Conservation (phyloP, 2,329 filamentous ascomycete genomes). For the Diplodia seriata region DNA sequence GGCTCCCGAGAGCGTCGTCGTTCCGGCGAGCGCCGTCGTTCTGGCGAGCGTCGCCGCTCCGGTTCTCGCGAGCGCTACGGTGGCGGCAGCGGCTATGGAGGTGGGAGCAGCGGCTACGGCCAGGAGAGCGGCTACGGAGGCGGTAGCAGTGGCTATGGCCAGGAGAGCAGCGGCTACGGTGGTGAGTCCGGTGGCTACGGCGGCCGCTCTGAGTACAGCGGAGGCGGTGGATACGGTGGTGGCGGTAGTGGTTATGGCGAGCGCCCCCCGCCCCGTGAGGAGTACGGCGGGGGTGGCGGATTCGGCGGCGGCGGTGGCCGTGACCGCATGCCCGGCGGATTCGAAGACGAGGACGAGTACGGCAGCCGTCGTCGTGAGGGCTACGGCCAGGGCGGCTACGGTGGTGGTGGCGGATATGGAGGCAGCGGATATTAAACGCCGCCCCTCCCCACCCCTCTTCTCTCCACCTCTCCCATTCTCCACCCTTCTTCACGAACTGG, state of each 20-base stretch:
- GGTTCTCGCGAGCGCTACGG: constrained; percentile 16
- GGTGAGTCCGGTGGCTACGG: constrained; percentile 34
- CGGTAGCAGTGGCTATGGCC: constrained; percentile 30
- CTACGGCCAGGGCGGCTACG: constrained; percentile 2
- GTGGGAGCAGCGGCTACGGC: constrained; percentile 19
- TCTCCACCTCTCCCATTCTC: background rate
- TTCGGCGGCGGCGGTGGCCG: constrained; percentile 17
- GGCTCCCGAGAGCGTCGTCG: constrained; percentile 32
- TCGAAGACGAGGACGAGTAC: constrained; percentile 31
- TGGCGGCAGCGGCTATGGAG: background rate
- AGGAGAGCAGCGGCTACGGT: constrained; percentile 30
- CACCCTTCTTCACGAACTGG: background rate
- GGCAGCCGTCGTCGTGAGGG: constrained; percentile 22
- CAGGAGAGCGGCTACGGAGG: constrained; percentile 32
- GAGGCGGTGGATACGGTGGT: constrained; percentile 19
- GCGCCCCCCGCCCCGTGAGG: background rate
- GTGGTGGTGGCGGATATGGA: background rate
- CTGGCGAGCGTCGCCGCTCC: constrained; percentile 6
- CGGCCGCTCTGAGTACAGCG: constrained; percentile 9
- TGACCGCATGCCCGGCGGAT: constrained; percentile 28
- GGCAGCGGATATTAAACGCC: background rate
- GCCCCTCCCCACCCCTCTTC: background rate
- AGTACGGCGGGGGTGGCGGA: constrained; percentile 34
- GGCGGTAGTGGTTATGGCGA: constrained; percentile 27
- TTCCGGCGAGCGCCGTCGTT: constrained; percentile 27